A percentile compares a stretch with the other conserved stretches of the same genome.
phyloP scores from a whole-genome alignment of 768 basidiomycete genomes.

The Botryobasidium botryosum region DNA sequence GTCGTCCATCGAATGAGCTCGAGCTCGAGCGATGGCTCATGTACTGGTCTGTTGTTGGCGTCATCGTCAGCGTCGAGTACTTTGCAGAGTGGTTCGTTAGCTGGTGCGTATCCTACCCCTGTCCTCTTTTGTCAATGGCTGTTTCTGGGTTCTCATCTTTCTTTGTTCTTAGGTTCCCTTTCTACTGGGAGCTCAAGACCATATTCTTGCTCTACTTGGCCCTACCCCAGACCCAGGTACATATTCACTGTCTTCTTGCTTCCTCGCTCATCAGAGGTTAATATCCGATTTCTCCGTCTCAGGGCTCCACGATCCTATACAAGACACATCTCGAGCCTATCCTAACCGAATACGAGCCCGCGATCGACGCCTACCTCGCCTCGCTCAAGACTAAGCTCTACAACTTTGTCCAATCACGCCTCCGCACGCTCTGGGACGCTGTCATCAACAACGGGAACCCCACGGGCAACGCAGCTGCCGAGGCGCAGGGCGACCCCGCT shows the following conservation, averaged over 20 bases:
- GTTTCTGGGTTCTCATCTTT: not conserved
- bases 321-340: slow-evolving; percentile 61
- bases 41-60: slow-evolving; percentile 54
- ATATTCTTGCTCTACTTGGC: slow-evolving; percentile 78
- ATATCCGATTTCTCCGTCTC: not conserved
- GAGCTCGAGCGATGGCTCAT: slow-evolving; percentile 90
- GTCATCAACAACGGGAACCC: slow-evolving; percentile 7
- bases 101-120: slow-evolving; percentile 37
- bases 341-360: slow-evolving; percentile 61
- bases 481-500: slow-evolving; percentile 1
- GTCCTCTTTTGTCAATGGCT: slow-evolving; percentile 1
- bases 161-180: slow-evolving; percentile 48
- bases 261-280: slow-evolving; percentile 1
- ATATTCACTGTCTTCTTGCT: slow-evolving; percentile 2
- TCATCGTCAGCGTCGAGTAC: slow-evolving; percentile 67
- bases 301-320: slow-evolving; percentile 78
- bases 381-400: slow-evolving; percentile 42
- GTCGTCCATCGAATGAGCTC: slow-evolving; percentile 66
- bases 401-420: slow-evolving; percentile 43
- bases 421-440: slow-evolving; percentile 48
- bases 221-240: slow-evolving; percentile 58
- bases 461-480: not conserved
- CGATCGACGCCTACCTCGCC: slow-evolving; percentile 71
- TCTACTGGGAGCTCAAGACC: slow-evolving; percentile 72
- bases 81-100: slow-evolving; percentile 74